A percentile compares a stretch with the other conserved stretches of the same genome.
phyloP scores from a whole-genome alignment of 768 basidiomycete species.

The Lyophyllum shimeji region DNA sequence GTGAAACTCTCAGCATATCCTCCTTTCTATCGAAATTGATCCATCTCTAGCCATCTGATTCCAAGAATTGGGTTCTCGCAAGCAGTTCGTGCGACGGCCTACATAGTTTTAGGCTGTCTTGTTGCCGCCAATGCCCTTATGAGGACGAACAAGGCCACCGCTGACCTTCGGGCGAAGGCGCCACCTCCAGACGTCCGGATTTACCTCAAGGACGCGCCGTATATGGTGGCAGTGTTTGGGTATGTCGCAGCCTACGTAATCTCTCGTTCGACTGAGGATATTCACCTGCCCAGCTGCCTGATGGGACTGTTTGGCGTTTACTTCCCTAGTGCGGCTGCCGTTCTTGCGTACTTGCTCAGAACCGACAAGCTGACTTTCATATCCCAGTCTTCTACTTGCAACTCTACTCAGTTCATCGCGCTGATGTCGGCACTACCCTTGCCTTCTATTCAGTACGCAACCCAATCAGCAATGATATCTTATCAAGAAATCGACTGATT shows the following conservation, averaged over 20 bases:
- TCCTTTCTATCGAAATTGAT: not conserved
- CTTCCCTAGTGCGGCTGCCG: conserved; percentile 13
- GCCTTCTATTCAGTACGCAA: conserved; percentile 20
- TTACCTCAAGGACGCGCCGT: conserved; percentile 32
- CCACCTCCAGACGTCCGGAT: conserved; percentile 24
- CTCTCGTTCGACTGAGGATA: too few species aligned
- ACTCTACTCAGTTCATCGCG: conserved; percentile 20
- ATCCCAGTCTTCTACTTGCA: conserved; percentile 9
- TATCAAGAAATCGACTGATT: not conserved
- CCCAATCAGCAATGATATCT: not conserved
- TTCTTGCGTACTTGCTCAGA: not conserved
- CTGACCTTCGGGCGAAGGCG: not conserved
- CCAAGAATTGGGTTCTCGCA: conserved; percentile 24
- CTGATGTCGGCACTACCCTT: conserved; percentile 13
- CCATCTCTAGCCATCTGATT: conserved; percentile 17
- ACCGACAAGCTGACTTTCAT: not conserved
- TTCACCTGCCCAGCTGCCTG: not conserved
- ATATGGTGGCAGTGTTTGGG: conserved; percentile 27
- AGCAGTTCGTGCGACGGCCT: conserved; percentile 12
- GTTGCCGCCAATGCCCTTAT: conserved; percentile 28
- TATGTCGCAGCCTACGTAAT: conserved; percentile 17
- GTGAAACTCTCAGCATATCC: conserved; percentile 5
- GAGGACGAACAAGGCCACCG: conserved; percentile 15
- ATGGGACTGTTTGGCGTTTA: conserved; percentile 13
- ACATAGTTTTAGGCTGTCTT: conserved; percentile 24